Percentiles rank a stretch among this genome's conserved stretches.
phyloP scores from a whole-genome alignment of 169 alveolate genomes.

The Plasmodium billcollinsi region DNA sequence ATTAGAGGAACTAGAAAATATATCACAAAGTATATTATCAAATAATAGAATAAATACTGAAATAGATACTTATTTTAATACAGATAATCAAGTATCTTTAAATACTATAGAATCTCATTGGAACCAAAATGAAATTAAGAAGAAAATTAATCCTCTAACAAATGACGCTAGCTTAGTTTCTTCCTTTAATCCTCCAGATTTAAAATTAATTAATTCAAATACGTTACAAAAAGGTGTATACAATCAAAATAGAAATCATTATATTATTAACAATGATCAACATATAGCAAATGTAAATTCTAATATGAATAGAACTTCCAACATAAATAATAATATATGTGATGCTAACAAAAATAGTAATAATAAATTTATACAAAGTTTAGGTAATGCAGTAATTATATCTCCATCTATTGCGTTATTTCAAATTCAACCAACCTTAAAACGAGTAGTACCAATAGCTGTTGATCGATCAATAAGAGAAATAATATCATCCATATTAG shows the following conservation, averaged over 20 bases:
- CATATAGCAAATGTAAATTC: slow-evolving; percentile 1
- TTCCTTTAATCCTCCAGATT: slow-evolving; percentile 68
- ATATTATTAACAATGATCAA: slow-evolving; percentile 13
- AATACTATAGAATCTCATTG: slow-evolving; percentile 45
- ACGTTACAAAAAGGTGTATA: slow-evolving; percentile 43
- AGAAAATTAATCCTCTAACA: slow-evolving; percentile 23
- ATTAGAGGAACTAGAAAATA: slow-evolving; percentile 40
- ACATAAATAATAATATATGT: not conserved
- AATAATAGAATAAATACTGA: slow-evolving; percentile 33
- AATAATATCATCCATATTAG: slow-evolving; percentile 93
- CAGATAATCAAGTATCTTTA: slow-evolving; percentile 23
- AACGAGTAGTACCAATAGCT: slow-evolving; percentile 94
- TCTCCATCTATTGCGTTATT: slow-evolving; percentile 93
- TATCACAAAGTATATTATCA: slow-evolving; percentile 6
- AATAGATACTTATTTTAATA: slow-evolving; percentile 34
- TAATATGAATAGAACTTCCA: slow-evolving; percentile 23
- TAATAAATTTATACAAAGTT: slow-evolving; percentile 76
- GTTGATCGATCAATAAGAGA: slow-evolving; percentile 96
- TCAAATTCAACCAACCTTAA: slow-evolving; percentile 90
- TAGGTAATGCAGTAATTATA: slow-evolving; percentile 83
- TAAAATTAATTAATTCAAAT: slow-evolving; percentile 60
- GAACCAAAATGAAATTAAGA: slow-evolving; percentile 27
- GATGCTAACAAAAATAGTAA: slow-evolving; percentile 9
- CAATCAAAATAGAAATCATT: slow-evolving; percentile 3
- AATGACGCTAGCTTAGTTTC: slow-evolving; percentile 76